Conservation (phyloP, 345 rosid genomes). For the Isatis tinctoria region DNA sequence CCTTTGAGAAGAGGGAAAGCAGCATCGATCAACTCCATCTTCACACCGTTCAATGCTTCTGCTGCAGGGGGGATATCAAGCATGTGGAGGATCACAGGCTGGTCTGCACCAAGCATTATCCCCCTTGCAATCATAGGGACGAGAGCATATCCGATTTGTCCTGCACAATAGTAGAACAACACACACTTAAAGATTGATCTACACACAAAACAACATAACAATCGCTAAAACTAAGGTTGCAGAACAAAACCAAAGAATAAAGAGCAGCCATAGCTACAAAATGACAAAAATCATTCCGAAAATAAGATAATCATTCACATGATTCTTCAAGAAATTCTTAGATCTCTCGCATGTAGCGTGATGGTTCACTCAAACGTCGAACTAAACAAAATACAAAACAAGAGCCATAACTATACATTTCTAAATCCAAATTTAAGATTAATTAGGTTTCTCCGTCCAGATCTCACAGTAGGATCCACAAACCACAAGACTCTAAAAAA, state of each 20-base stretch:
- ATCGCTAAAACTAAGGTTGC: not conserved
- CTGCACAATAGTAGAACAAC: conserved; percentile 34
- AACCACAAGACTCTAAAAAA: not conserved
- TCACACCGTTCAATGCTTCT: conserved; percentile 95
- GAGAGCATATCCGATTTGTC: conserved; percentile 99
- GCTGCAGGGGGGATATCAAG: conserved; percentile 97
- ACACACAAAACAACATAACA: not conserved
- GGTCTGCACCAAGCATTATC: conserved; percentile 91
- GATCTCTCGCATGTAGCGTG: not conserved
- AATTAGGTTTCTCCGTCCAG: not conserved
- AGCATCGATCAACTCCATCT: conserved; percentile 95
- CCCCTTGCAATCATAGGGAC: conserved; percentile 99
- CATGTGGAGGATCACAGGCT: conserved; percentile 99
- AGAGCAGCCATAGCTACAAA: not conserved
- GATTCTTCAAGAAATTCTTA: not conserved
- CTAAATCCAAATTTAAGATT: not conserved
- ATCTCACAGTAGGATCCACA: not conserved
- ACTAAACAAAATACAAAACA: not conserved
- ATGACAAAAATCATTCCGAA: not conserved
- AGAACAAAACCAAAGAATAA: not conserved
- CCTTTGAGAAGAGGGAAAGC: conserved; percentile 97
- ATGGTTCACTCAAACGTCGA: not conserved
- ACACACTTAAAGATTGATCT: not conserved
- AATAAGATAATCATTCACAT: not conserved
- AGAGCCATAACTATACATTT: not conserved